Evolutionary conservation across 345 rosid genomes (phyloP), one percentile per base, ranked within the genome.

Genomic region (Odontarrhena argentea): DNA sequence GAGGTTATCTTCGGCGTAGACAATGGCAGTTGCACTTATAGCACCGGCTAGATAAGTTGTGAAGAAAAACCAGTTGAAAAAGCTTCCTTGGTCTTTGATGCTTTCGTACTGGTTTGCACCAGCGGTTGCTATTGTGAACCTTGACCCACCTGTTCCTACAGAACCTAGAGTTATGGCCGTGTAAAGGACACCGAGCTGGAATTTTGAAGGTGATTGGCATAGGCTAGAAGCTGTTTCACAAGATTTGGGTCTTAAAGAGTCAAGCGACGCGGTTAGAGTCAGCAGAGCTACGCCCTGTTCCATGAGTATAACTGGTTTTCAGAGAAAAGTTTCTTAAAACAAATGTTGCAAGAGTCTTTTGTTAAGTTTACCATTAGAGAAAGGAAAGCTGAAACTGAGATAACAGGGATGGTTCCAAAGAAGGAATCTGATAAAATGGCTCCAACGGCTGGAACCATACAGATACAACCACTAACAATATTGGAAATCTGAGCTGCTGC

Each of bases 31-130:
- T 8, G 66, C 46, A 56, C 70, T 65, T 9, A 84, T 14, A 2
- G 69, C 78, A 2, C 37, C 37, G 0, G 48, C 50, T 0, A 66
- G 22, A 45, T 84, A 78, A 5, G 65, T 0, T 1, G 75, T 71
- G 63, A 82, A 47, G 68, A 81, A 76, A 48, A 55, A 84, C 87
- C 89, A 86, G 58, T 81, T 81, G 80, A 86, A 86, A 76, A 74
- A 86, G 22, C 44, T 52, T 2, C 44, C 74, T 74, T 70, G 79
- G 45, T 79, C 82, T 34, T 75, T 61, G 1, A 57, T 51, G 24
- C 66, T 60, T 2, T 76, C 64, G 24, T 74, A 79, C 15, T 81
- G 89, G 60, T 79, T 75, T 5, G 88, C 85, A 12, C 82, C 84
- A 42, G 82, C 65, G 0, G 86, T 73, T 3, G 82, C 75, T 0